These are phyloP conservation scores for Pascua guehoae DNA, from an alignment of 1,284 basidiomycete genomes.

Conservation along the genomic window DNA sequence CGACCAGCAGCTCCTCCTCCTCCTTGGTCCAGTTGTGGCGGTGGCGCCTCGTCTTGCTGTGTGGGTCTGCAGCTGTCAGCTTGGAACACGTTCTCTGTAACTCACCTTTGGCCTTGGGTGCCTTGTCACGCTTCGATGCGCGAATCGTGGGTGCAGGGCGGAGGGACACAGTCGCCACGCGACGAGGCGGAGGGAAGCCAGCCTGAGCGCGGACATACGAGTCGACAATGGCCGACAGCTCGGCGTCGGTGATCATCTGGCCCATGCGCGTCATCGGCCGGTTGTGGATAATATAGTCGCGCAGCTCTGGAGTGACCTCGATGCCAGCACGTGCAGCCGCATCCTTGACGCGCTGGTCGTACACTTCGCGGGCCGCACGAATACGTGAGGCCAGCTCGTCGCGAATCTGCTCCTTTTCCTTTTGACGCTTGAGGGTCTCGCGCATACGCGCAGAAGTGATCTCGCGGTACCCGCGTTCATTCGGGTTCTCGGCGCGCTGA, in stretches of 20 bases:
- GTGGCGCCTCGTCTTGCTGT: slow-evolving; percentile 13
- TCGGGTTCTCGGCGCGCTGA: neutral
- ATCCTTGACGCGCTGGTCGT: slow-evolving; percentile 27
- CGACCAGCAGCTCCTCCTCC: slow-evolving; percentile 79
- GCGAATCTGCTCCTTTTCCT: slow-evolving; percentile 11
- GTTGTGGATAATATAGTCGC: slow-evolving; percentile 22
- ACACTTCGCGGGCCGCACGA: slow-evolving; percentile 20
- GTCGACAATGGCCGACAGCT: slow-evolving; percentile 16
- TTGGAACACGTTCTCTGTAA: neutral
- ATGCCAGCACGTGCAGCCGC: slow-evolving; percentile 19
- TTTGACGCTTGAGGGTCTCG: slow-evolving; percentile 6
- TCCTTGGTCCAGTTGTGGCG: slow-evolving; percentile 79
- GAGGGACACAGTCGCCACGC: neutral
- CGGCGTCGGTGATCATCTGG: slow-evolving; percentile 12
- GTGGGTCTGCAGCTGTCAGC: neutral
- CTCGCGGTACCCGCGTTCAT: neutral
- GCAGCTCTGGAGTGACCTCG: slow-evolving; percentile 21
- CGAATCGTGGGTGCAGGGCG: neutral
- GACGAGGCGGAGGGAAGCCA: slow-evolving; percentile 3
- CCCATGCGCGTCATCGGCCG: slow-evolving; percentile 17
- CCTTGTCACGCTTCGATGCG: neutral
- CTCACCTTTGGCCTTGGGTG: slow-evolving; percentile 6
- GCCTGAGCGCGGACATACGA: slow-evolving; percentile 15
- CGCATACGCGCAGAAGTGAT: neutral
- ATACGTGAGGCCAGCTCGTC: slow-evolving; percentile 30